Conservation (phyloP, 2,329 filamentous ascomycete genomes). For the Pseudogymnoascus destructans region DNA sequence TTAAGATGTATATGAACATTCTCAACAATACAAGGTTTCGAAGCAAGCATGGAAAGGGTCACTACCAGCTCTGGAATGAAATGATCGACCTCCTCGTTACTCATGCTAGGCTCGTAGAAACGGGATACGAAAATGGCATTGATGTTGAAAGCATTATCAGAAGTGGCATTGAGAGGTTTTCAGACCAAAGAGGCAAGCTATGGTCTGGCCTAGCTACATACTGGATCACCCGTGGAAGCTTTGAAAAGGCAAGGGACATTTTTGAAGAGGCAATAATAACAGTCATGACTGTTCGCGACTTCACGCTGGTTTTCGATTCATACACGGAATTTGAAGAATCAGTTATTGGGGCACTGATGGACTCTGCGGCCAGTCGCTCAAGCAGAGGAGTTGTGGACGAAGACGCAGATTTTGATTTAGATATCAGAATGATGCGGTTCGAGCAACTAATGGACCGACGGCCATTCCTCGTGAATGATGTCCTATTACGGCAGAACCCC, state of each 20-base stretch:
- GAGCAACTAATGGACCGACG: conserved; percentile 96
- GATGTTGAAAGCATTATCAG: conserved; percentile 86
- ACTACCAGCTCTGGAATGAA: conserved; percentile 94
- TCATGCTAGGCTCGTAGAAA: conserved; percentile 75
- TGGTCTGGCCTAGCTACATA: conserved; percentile 94
- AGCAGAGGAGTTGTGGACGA: conserved; percentile 67
- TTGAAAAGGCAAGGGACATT: conserved; percentile 81
- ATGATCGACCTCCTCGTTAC: conserved; percentile 92
- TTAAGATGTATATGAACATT: conserved; percentile 80
- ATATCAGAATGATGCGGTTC: conserved; percentile 95
- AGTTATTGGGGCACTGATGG: conserved; percentile 82
- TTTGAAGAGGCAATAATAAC: conserved; percentile 96
- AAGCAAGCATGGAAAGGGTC: conserved; percentile 87
- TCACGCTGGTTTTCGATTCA: conserved; percentile 89
- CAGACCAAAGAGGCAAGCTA: conserved; percentile 85
- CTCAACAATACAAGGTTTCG: conserved; percentile 82
- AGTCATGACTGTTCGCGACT: conserved; percentile 97
- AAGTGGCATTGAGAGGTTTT: conserved; percentile 80
- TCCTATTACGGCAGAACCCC: conserved; percentile 86
- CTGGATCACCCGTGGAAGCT: conserved; percentile 86
- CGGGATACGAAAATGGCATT: conserved; percentile 67
- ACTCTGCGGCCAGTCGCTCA: conserved; percentile 67
- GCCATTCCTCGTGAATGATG: conserved; percentile 92
- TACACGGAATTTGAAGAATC: conserved; percentile 97
- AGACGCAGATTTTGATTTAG: conserved; percentile 82